Conservation (phyloP, 1,139 yeast genomes). For the Yamadazyma triangularis region DNA sequence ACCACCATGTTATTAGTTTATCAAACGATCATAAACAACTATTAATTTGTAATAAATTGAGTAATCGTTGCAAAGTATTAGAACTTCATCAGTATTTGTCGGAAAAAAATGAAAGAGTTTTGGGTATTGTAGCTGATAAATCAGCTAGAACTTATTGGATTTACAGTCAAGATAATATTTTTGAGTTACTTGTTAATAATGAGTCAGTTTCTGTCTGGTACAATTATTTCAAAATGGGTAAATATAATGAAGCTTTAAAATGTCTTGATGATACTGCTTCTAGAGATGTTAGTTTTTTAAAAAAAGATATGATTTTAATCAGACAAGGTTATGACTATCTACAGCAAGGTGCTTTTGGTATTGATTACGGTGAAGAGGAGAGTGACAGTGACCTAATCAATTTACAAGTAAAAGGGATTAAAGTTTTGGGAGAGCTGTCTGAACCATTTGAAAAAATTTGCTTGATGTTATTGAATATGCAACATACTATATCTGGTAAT, state of each 20-base stretch:
- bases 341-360: constrained; percentile 40
- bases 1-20: constrained; percentile 24
- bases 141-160: constrained; percentile 25
- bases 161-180: constrained; percentile 15
- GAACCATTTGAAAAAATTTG: constrained; percentile 73
- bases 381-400: constrained; percentile 15
- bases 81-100: constrained; percentile 7
- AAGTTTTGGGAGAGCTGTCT: constrained; percentile 56
- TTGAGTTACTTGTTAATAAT: constrained; percentile 57
- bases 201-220: constrained; percentile 79
- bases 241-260: constrained; percentile 65
- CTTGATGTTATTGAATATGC: constrained; percentile 50
- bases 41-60: constrained; percentile 21
- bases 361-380: constrained; percentile 15
- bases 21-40: constrained; percentile 12
- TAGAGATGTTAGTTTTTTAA: constrained; percentile 8
- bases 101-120: constrained; percentile 30
- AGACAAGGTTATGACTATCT: constrained; percentile 62
- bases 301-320: constrained; percentile 51
- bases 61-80: constrained; percentile 10
- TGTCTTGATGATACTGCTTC: constrained; percentile 25
- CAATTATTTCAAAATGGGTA: constrained; percentile 55
- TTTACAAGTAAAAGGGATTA: constrained; percentile 53
- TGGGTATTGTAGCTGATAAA: constrained; percentile 61
- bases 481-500: constrained; percentile 4